Conservation (phyloP, 2,329 filamentous ascomycete genomes). For the Aspergillus nomiae region DNA sequence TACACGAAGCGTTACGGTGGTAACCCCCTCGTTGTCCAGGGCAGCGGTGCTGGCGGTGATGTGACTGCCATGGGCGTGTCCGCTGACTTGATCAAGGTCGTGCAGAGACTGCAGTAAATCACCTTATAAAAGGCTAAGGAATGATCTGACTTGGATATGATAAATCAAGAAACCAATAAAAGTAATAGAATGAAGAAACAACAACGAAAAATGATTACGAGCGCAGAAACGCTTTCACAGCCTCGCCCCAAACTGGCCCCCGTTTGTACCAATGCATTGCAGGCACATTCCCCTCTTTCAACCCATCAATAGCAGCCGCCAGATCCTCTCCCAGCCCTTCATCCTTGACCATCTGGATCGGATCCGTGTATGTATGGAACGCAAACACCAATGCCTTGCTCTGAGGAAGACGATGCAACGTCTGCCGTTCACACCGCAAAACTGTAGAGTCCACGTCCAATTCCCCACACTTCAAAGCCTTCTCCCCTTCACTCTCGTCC, state of each 20-base stretch:
- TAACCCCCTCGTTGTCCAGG: constrained; percentile 92
- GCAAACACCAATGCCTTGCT: constrained; percentile 60
- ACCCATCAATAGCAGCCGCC: constrained; percentile 60
- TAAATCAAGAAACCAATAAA: not conserved
- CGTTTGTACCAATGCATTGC: constrained; percentile 62
- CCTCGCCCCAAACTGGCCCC: constrained; percentile 58
- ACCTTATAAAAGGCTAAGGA: not conserved
- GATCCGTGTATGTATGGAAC: constrained; percentile 66
- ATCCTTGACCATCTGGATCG: constrained; percentile 55
- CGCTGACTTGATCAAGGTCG: constrained; percentile 86
- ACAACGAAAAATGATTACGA: constrained; percentile 1
- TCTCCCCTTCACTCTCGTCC: constrained; percentile 1
- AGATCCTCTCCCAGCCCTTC: constrained; percentile 59
- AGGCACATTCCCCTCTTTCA: constrained; percentile 59
- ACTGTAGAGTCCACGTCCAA: constrained; percentile 51
- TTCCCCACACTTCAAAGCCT: constrained; percentile 33
- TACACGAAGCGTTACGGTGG: constrained; percentile 92
- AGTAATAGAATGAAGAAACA: constrained; percentile 3
- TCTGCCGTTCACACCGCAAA: constrained; percentile 62
- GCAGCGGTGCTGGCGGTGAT: constrained; percentile 88
- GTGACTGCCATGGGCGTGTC: constrained; percentile 98
- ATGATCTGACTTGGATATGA: not conserved
- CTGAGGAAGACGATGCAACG: constrained; percentile 59
- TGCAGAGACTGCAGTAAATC: constrained; percentile 65
- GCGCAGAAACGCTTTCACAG: constrained; percentile 54